A percentile compares a stretch with the other conserved stretches of the same genome.
Evolutionary conservation across 2,329 filamentous ascomycete genomes (phyloP).

Genomic region (Microsporum audouinii): DNA sequence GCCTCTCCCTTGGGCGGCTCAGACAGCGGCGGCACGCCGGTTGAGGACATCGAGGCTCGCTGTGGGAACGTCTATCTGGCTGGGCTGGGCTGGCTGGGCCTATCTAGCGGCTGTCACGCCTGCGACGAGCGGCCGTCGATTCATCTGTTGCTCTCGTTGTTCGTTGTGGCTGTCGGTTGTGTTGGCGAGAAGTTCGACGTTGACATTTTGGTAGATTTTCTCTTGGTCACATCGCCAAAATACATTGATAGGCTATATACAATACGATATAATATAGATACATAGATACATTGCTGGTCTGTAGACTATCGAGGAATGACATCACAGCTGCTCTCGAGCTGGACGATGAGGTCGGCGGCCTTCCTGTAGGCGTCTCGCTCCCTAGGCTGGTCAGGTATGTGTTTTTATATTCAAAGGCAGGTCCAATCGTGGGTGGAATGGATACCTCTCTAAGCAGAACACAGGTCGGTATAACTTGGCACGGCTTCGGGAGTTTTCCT

Average conservation of each 20-base stretch:
- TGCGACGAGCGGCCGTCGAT: no score
- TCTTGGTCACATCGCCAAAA: no score
- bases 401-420: no score
- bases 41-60: neutral
- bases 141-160: no score
- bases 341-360: constrained; percentile 12
- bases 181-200: no score
- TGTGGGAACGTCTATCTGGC: neutral
- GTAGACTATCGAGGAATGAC: neutral
- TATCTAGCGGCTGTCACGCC: neutral
- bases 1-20: constrained; percentile 6
- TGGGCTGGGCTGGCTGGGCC: neutral
- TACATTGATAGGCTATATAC: neutral
- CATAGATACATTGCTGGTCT: neutral
- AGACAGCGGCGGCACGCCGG: neutral
- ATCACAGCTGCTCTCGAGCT: neutral
- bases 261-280: neutral
- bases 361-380: constrained; percentile 22
- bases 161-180: no score
- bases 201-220: no score
- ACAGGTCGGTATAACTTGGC: no score
- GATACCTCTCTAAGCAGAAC: no score
- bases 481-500: no score
- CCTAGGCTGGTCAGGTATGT: constrained; percentile 16
- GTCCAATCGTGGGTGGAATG: no score